Percentiles rank a stretch among this genome's conserved stretches.
Evolutionary conservation across 2,329 filamentous ascomycete species (phyloP).

Genomic region (Pseudogymnoascus sp.): DNA sequence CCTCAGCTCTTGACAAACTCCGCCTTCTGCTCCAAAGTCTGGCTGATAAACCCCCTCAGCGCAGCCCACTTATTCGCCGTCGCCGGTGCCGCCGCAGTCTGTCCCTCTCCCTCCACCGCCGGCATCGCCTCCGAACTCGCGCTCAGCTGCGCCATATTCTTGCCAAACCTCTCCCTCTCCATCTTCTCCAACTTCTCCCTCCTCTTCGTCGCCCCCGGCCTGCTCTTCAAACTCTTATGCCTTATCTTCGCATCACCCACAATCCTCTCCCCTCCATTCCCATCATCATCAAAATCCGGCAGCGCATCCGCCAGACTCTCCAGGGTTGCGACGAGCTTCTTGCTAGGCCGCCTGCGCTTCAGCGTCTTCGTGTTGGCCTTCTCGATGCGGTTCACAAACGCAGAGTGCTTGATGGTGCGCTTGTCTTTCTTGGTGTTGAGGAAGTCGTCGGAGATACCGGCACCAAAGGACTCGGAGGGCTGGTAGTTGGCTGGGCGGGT

Average conservation of each 20-base stretch:
- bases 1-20: slow-evolving; percentile 46
- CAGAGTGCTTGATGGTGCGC: slow-evolving; percentile 69
- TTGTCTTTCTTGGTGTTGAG: slow-evolving; percentile 74
- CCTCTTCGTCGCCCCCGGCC: slow-evolving; percentile 72
- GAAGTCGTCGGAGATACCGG: slow-evolving; percentile 49
- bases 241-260: slow-evolving; percentile 54
- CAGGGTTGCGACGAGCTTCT: slow-evolving; percentile 71
- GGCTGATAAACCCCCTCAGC: slow-evolving; percentile 72
- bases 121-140: slow-evolving; percentile 30
- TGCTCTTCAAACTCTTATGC: slow-evolving; percentile 65
- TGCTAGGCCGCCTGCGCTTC: slow-evolving; percentile 61
- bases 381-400: slow-evolving; percentile 68
- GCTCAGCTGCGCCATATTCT: slow-evolving; percentile 67
- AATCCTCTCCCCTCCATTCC: slow-evolving; percentile 30
- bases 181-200: slow-evolving; percentile 71
- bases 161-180: slow-evolving; percentile 78
- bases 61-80: slow-evolving; percentile 67
- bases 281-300: slow-evolving; percentile 46
- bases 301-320: slow-evolving; percentile 73
- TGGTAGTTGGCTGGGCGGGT: slow-evolving; percentile 15
- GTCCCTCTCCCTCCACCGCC: slow-evolving; percentile 17
- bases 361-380: slow-evolving; percentile 48
- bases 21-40: slow-evolving; percentile 82
- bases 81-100: slow-evolving; percentile 15
- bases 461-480: slow-evolving; percentile 35